phyloP scores from a whole-genome alignment of 257 asterid genomes.

The Solanum pimpinellifolium region DNA sequence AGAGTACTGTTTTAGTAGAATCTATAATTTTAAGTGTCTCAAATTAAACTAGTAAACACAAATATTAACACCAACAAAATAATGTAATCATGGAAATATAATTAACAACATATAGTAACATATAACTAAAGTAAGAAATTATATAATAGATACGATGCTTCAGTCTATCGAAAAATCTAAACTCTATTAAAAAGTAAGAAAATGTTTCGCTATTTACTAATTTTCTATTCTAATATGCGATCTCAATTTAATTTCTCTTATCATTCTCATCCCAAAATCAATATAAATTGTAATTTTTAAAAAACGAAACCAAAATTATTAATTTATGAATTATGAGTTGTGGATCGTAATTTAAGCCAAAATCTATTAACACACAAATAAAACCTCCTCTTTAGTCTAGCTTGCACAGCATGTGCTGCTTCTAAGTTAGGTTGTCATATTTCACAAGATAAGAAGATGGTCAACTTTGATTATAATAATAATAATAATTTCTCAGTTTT shows the following conservation, averaged over 20 bases:
- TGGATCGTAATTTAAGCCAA: too few relatives aligned
- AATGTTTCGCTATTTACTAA: rapidly evolving
- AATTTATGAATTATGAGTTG: background rate
- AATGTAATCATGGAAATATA: too few relatives aligned
- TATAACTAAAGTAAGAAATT: too few relatives aligned
- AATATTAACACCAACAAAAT: too few relatives aligned
- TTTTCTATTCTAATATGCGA: rapidly evolving
- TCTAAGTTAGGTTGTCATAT: background rate
- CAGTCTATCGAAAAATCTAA: rapidly evolving
- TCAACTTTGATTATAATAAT: background rate
- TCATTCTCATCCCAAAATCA: background rate
- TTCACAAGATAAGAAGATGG: background rate
- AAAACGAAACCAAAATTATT: too few relatives aligned
- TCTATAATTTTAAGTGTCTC: rapidly evolving
- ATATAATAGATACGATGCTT: too few relatives aligned
- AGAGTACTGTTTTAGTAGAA: too few relatives aligned
- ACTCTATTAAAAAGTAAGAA: rapidly evolving
- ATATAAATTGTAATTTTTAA: too few relatives aligned
- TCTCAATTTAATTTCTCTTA: background rate
- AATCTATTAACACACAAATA: background rate
- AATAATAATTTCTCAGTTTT: background rate
- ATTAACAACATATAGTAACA: too few relatives aligned
- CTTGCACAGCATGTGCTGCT: background rate
- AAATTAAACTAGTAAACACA: too few relatives aligned
- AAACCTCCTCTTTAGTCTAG: background rate